Evolutionary conservation across 495 filamentous ascomycete genomes (phyloP), one percentile per base, ranked within the genome.

Genomic region (Penicillium dipodomyicola): DNA sequence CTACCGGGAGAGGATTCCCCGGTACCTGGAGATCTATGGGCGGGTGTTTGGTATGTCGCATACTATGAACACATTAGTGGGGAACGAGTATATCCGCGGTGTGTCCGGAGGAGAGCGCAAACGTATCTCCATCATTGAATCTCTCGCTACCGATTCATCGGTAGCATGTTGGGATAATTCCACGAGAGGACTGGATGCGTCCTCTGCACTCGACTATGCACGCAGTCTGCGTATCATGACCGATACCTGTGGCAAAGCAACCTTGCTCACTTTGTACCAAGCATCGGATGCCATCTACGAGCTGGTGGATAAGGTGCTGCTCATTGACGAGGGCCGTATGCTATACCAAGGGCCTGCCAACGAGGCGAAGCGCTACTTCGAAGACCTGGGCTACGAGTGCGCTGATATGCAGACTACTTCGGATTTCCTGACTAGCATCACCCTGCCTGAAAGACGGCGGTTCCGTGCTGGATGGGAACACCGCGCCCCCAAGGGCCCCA

Each of bases 91-190:
- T 62, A 80, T 92, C 46, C 87, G 91, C n/a, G 91, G 91, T 60
- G 82, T 95, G n/a, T 90, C 86, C 2, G 91, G 91, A 41, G 91
- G 91, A 15, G 91, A 96, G 69, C 77, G 89, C 22, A 94, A 93
- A 69, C 85, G 82, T 2, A 71, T 77, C 8, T 75, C 70, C 2
- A 76, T 78, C 40, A 72, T 72, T 14, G 73, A 84, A 58, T 79
- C 79, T 17, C 80, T 93, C 66, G 79, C 88, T 17, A 88, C 86
- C 2, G 86, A 88, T 53, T 87, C 86, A n/a, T 84, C 83, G 27
- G 78, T 96, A 10, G 78, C 82, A 40, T 89, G 84, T 17, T 94
- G 90, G 88, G 91, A 95, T 68, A 94, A 96, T 69, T 85, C 82
- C 17, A 92, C 90, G 3, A 81, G 91, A 48, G 91, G 91, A 39